These are phyloP conservation scores for Cyclotella baltica DNA, from an alignment of 108 stramenopile species.

Conservation along the genomic window DNA sequence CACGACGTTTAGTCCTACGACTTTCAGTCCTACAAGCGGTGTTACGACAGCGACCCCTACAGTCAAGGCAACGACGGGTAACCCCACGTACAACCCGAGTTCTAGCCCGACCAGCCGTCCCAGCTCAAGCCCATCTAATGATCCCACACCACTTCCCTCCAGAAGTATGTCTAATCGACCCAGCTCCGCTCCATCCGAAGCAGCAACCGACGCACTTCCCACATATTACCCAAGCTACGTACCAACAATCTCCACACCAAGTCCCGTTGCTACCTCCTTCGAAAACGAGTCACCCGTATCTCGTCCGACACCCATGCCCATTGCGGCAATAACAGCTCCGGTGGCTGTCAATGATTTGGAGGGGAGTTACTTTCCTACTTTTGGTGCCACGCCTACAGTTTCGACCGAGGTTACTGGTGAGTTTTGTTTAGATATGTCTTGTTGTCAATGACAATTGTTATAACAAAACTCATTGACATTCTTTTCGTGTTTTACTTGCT, in stretches of 20 bases:
- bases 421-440: not conserved
- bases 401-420: slow-evolving; percentile 11
- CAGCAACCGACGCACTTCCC: too few species aligned
- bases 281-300: too few species aligned
- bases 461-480: not conserved
- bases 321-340: slow-evolving; percentile 4
- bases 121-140: too few species aligned
- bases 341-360: not conserved
- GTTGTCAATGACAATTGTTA: not conserved
- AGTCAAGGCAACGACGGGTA: not conserved
- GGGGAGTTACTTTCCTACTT: not conserved
- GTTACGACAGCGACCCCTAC: not conserved
- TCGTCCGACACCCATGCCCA: not conserved
- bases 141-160: too few species aligned
- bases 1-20: not conserved
- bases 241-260: not conserved
- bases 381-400: slow-evolving; percentile 6
- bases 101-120: not conserved
- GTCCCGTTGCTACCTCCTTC: too few species aligned
- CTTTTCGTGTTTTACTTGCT: not conserved
- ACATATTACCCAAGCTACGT: too few species aligned
- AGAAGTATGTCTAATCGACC: too few species aligned
- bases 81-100: not conserved
- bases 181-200: too few species aligned
- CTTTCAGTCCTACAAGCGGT: not conserved